Conservation (phyloP, 345 rosid genomes). For the Salix arbutifolia region DNA sequence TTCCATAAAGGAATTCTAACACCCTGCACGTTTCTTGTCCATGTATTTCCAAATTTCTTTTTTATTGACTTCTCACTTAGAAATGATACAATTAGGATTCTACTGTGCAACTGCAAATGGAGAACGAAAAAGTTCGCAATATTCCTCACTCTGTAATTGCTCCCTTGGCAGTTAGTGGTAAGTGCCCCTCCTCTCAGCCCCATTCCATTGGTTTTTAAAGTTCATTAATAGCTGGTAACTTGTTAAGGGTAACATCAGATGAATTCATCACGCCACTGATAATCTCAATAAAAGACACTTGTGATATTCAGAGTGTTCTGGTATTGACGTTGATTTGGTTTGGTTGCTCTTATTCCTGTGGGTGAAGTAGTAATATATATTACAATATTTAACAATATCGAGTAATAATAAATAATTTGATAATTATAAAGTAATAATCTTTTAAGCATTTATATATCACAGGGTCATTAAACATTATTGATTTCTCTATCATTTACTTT, state of each 20-base stretch:
- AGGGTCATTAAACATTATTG: background rate
- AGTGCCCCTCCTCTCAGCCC: conserved; percentile 17
- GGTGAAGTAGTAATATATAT: background rate
- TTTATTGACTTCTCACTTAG: background rate
- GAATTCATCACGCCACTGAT: too few species aligned
- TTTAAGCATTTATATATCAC: background rate
- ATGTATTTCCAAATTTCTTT: background rate
- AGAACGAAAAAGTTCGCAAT: conserved; percentile 61
- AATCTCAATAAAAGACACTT: too few species aligned
- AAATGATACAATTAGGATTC: conserved; percentile 34
- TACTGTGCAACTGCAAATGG: conserved; percentile 46
- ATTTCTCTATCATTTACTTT: background rate
- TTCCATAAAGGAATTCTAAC: background rate
- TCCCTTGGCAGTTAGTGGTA: conserved; percentile 85
- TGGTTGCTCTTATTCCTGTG: background rate
- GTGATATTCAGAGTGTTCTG: too few species aligned
- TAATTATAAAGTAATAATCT: background rate
- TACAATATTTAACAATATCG: background rate
- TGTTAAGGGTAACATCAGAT: too few species aligned
- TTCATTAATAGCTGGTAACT: background rate
- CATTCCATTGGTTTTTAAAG: background rate
- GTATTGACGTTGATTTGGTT: background rate
- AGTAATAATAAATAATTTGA: background rate
- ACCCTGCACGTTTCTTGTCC: background rate
- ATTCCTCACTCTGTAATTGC: conserved; percentile 56